Base-by-base conservation (phyloP, 345 rosid species). In the Salix brachista region DNA sequence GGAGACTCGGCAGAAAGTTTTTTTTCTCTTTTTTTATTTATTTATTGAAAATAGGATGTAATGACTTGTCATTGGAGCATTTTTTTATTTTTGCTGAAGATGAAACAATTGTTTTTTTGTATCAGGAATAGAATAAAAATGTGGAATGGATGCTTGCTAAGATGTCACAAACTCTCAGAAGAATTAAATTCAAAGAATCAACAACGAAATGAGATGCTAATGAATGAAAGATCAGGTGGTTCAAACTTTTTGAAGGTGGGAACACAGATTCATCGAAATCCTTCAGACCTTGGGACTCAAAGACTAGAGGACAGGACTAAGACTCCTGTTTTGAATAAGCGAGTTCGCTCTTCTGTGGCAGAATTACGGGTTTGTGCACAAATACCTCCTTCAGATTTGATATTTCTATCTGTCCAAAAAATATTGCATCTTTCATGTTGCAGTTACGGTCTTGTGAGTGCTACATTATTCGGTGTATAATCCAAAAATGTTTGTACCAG, bases 281-380 rank as follows among this genome's bases (percentile, higher is more conserved):
- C 88, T 79, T 52, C 85, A 17, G 93, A 88, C 52, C 76, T 81
- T 42, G 81, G 73, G 76, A 77, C 83, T 74, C 89, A 80, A 75
- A 86, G 88, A 79, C 74, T 82, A 58, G 89, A 89, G 79, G 91
- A 86, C 75, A 81, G 85, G 81, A 76, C 86, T 66, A 88, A 86
- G 87, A 86, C 73, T 84, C 73, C 72, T 80, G 80, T 78, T 62
- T 75, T 82, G 81, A 86, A 81, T 77, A 89, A 86, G 86, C 81
- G 91, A 36, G 84, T 83, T 74, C 89, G 89, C 69, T 70, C 88
- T 32, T 82, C 91, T 48, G 77, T 83, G 17, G 84, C 92, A 26
- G 90, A 89, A 67, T 68, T 77, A 62, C 86, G 89, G 89, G 90
- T 89, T 65, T 78, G 90, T 79, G 72, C n/a, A 58, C 39, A 65